phyloP scores from a whole-genome alignment of 495 filamentous ascomycete genomes.

The Hyaloscypha bicolor region DNA sequence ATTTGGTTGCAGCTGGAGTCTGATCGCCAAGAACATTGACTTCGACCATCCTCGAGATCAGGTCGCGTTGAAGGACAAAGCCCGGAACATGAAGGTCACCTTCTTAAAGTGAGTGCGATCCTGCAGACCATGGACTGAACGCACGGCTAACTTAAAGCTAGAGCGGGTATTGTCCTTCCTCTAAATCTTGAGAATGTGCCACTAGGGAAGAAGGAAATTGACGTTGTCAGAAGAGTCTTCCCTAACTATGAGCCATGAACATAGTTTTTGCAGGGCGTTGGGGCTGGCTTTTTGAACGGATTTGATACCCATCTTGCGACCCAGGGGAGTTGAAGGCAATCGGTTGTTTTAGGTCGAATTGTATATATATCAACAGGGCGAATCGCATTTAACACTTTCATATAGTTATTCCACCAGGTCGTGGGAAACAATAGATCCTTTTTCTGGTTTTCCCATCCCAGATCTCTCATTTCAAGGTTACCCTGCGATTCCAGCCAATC shows the following conservation, averaged over 20 bases:
- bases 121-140: neutral
- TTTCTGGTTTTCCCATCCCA: neutral
- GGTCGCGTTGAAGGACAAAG: constrained; percentile 68
- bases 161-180: constrained; percentile 41
- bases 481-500: neutral
- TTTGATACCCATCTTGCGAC: constrained; percentile 10
- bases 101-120: constrained; percentile 54
- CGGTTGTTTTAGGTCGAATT: neutral
- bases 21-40: constrained; percentile 44
- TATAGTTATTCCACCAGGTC: too few relatives aligned
- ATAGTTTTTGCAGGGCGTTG: neutral
- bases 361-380: neutral
- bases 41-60: constrained; percentile 47
- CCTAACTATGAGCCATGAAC: constrained; percentile 22
- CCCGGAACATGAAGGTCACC: constrained; percentile 61
- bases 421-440: neutral
- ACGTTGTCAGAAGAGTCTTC: constrained; percentile 39
- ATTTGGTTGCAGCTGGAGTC: constrained; percentile 54
- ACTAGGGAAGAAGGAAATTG: constrained; percentile 51
- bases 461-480: neutral
- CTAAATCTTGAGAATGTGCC: constrained; percentile 50
- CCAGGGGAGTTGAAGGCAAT: neutral
- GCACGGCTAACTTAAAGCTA: constrained; percentile 11
- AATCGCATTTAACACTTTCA: neutral
- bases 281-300: neutral